Evolutionary conservation across 192 early-diverging fungal species (phyloP), one percentile per base, ranked within the genome.

Genomic region (Cetraspora pellucida): DNA sequence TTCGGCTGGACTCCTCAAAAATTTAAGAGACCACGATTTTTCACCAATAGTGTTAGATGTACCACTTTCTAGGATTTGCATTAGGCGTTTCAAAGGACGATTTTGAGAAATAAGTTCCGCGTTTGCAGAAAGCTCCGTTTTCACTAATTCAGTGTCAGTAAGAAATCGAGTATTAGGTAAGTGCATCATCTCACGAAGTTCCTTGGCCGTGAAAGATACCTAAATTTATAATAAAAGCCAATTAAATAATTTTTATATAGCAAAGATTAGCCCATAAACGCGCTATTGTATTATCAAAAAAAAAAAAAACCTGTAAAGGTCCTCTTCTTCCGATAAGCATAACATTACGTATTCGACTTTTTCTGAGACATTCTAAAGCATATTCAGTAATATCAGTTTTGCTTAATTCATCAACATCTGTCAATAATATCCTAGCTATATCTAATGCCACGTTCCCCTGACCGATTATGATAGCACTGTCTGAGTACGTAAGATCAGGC

Each of bases 391-490:
- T 91, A 80, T 99, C 97, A 0, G 96, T 99, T 72, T 87, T 90
- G 17, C 85, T 86, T 58, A 98, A 83, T n/a, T 77, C 84, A 25
- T 93, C 87, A 17, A 93, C 68, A 8, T 89, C 89, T 2, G 86
- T 88, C 57, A 99, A 82, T 27, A 99, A 84, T 10, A 97, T 89
- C 75, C 97, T 86, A 10, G 95, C 95, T 19, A 94, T 90, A 85
- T 98, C 96, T 61, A 98, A 81, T 0, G 95, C 95, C 1, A 99
- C 96, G 75, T 99, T 99, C 0, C 97, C 97, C 30, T 96, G 94
- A 3, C 96, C 97, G 47, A 99, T 84, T 1, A 97, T 84, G 0
- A 95, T 90, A 0, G 93, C 93, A 0, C 89, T 93, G 61, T 97
- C 96, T 0, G 85, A 86, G 8, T 74, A 77, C 21, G 82, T 73